A percentile compares a stretch with the other conserved stretches of the same genome.
These are phyloP conservation scores for Endogone sp. DNA, from an alignment of 192 early-diverging fungal genomes.

Conservation along the genomic window DNA sequence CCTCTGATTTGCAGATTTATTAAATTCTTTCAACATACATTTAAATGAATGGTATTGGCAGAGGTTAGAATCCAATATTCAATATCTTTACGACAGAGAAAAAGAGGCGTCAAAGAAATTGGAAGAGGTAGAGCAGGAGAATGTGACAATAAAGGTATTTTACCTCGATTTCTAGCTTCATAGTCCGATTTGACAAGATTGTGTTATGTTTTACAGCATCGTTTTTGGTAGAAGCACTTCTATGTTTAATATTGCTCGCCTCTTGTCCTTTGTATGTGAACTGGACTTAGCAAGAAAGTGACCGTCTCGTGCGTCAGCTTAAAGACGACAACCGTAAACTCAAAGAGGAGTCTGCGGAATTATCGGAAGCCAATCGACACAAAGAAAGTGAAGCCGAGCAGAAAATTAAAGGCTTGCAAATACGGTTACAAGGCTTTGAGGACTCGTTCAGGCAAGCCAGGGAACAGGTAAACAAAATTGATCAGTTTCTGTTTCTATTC, in stretches of 20 bases:
- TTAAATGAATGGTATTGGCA: background rate
- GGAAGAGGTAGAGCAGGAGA: background rate
- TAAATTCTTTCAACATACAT: too few relatives aligned
- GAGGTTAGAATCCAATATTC: background rate
- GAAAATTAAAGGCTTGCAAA: background rate
- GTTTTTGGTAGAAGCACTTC: too few relatives aligned
- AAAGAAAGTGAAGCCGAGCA: background rate
- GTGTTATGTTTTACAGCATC: too few relatives aligned
- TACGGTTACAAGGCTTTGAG: background rate
- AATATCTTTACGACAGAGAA: background rate
- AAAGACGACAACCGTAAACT: background rate
- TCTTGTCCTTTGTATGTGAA: background rate
- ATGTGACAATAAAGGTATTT: background rate
- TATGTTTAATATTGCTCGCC: background rate
- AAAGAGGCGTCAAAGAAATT: background rate
- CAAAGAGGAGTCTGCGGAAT: background rate
- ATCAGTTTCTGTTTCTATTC: too few relatives aligned
- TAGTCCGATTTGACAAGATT: background rate
- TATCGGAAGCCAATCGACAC: background rate
- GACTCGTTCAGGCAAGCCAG: background rate
- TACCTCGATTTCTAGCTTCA: background rate
- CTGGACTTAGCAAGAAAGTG: background rate
- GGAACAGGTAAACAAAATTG: background rate
- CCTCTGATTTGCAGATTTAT: too few relatives aligned
- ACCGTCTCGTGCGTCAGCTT: background rate